Evolutionary conservation across 768 basidiomycete species (phyloP).

Genomic region (Suillus variegatus): DNA sequence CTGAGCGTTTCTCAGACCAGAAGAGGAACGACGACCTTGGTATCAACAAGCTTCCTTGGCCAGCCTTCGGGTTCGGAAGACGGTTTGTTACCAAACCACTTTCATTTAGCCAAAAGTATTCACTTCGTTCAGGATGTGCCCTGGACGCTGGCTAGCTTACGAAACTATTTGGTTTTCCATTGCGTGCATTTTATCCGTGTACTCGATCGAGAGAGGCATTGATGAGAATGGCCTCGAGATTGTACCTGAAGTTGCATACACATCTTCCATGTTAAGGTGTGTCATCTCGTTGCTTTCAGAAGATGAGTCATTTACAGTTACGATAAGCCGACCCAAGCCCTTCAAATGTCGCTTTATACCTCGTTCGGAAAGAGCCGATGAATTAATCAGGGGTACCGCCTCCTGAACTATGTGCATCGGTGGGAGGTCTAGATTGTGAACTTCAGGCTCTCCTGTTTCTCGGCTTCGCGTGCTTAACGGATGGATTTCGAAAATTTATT

Average conservation of each 20-base stretch:
- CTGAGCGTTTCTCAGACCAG: slow-evolving; percentile 36
- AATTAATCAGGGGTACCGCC: slow-evolving; percentile 28
- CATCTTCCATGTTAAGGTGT: slow-evolving; percentile 37
- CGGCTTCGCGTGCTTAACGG: not conserved
- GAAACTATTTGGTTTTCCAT: slow-evolving; percentile 46
- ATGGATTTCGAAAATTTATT: not conserved
- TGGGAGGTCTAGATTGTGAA: not conserved
- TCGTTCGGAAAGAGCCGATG: slow-evolving; percentile 32
- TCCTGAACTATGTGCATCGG: not conserved
- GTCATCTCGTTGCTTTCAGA: slow-evolving; percentile 5
- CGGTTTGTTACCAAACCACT: slow-evolving; percentile 26
- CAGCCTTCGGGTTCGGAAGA: slow-evolving; percentile 44
- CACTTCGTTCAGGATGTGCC: slow-evolving; percentile 38
- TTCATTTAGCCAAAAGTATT: not conserved
- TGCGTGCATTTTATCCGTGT: slow-evolving; percentile 41
- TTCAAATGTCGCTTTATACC: slow-evolving; percentile 41
- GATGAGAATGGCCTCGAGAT: slow-evolving; percentile 35
- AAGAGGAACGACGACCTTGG: slow-evolving; percentile 28
- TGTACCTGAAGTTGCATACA: slow-evolving; percentile 36
- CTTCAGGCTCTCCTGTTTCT: not conserved
- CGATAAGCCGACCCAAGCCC: slow-evolving; percentile 41
- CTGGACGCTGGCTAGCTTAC: slow-evolving; percentile 44
- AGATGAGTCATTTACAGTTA: not conserved
- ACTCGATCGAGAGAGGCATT: slow-evolving; percentile 38
- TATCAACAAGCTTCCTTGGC: slow-evolving; percentile 37